Conservation (phyloP, 345 rosid species). For the Camelina sativa region DNA sequence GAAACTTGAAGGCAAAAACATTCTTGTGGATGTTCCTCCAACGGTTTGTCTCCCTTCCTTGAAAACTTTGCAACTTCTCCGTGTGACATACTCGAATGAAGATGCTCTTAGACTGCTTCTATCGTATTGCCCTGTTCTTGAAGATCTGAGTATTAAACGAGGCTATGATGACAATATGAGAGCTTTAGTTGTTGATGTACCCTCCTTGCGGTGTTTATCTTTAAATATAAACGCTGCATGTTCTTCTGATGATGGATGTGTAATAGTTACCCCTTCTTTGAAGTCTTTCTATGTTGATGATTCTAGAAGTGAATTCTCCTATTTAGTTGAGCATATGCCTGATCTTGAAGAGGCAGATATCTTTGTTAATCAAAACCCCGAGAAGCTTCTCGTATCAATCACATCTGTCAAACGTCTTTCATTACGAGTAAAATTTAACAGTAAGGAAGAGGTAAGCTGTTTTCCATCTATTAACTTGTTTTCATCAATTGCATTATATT, state of each 20-base stretch:
- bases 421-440: background rate
- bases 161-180: background rate
- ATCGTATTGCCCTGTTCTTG: background rate
- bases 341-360: slow-evolving; percentile 1
- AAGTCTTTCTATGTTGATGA: background rate
- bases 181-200: background rate
- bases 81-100: background rate
- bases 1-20: background rate
- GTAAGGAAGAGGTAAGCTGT: background rate
- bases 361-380: background rate
- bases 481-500: background rate
- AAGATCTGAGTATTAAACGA: background rate
- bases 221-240: fast-evolving
- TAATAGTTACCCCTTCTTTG: background rate
- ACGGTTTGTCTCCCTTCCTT: background rate
- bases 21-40: slow-evolving; percentile 7
- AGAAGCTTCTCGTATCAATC: too few species aligned
- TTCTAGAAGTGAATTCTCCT: background rate
- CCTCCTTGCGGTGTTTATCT: background rate
- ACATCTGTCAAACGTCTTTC: too few species aligned
- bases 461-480: background rate
- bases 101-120: background rate
- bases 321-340: background rate
- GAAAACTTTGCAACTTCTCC: background rate
- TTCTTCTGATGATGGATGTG: background rate